Evolutionary conservation across 208 protist species (phyloP).

Genomic region (Acanthamoeba sp.): DNA sequence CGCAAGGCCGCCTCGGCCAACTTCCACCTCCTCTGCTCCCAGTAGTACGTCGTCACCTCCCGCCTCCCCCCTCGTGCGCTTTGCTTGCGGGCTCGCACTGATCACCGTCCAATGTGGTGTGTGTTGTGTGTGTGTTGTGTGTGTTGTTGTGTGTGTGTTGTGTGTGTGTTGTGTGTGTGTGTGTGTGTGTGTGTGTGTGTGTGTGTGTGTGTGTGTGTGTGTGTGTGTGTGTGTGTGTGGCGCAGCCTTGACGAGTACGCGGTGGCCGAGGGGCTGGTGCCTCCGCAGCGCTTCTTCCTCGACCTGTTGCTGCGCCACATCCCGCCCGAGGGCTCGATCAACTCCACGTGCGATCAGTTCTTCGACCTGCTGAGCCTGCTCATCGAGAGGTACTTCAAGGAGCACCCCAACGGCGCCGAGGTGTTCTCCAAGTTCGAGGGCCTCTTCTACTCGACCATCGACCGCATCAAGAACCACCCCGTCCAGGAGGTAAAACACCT

Average conservation of each 20-base stretch:
- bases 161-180: too few species aligned
- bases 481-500: background rate
- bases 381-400: constrained; percentile 17
- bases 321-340: constrained; percentile 23
- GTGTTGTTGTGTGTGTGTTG: too few species aligned
- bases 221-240: background rate
- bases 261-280: background rate
- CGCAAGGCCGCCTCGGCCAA: constrained; percentile 14
- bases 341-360: constrained; percentile 48
- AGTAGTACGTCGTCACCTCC: background rate
- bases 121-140: too few species aligned
- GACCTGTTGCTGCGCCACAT: background rate
- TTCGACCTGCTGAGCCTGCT: constrained; percentile 40
- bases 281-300: constrained; percentile 6
- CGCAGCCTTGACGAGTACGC: background rate
- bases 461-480: constrained; percentile 44
- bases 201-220: too few species aligned
- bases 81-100: too few species aligned
- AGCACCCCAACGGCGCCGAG: background rate
- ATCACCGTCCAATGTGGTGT: too few species aligned
- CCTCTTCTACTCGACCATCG: constrained; percentile 14
- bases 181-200: too few species aligned
- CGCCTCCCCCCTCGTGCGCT: background rate
- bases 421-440: constrained; percentile 20
- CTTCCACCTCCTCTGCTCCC: constrained; percentile 23